Evolutionary conservation across 164 flowering plant species (phyloP), one percentile per base, ranked within the genome.

Genomic region (Aristolochia contorta): DNA sequence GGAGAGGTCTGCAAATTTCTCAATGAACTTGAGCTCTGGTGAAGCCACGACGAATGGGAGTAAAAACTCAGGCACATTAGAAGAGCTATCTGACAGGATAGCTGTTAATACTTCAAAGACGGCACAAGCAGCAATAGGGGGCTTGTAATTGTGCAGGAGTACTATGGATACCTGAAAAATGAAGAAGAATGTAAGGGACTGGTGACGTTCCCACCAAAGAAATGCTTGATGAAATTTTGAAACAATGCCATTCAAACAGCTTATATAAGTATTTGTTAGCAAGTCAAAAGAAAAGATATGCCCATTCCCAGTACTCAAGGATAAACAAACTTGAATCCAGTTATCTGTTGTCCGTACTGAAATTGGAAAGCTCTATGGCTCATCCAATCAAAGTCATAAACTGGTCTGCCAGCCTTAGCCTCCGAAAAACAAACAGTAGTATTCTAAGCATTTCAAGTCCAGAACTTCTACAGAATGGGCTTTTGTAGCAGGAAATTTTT

Each of bases 61-160:
- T 47, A 84, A n/a, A 21, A 86, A 13, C 16, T 82, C 72, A 19
- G 85, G 84, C 56, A 57, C 30, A 16, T 63, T 56, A 25, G 84
- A 77, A 41, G 77, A 50, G 16, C 66, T 59, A 48, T 76, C 86
- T 47, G 65, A 75, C 20, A 54, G 67, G 54, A 86, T 65, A 41
- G 75, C 66, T 59, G 67, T 58, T 59, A 89, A 61, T 41, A 83
- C 78, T 71, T 81, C 86, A 77, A 69, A 74, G 23, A 89, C 32
- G 13, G 84, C 89, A 75, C 87, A 84, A 2, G 75, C 82, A 67
- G 81, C 68, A 65, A 74, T 23, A 48, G 96, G 96, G 16, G 85
- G 80, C 71, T 77, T 81, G 65, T 79, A 80, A 58, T 66, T 65
- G 57, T 82, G 74, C 72, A 86, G 46, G 46, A 82, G 78, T 68